phyloP scores from a whole-genome alignment of 2,329 filamentous ascomycete species.

The Alternaria infectoria region DNA sequence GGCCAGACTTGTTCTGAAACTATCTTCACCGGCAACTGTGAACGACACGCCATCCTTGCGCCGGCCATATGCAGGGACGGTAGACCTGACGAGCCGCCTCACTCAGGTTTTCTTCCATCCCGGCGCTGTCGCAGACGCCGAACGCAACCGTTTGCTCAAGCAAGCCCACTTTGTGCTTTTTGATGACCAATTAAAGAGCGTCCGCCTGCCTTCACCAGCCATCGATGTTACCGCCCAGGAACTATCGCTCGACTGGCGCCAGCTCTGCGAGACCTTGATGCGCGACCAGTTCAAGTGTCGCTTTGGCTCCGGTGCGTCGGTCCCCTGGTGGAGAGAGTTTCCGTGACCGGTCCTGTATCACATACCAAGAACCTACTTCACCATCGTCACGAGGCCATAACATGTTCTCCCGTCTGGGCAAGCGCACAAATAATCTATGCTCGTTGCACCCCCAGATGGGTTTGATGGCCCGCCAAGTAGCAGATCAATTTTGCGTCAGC shows the following conservation, averaged over 20 bases:
- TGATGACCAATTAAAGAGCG: conserved; percentile 19
- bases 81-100: conserved; percentile 9
- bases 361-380: neutral
- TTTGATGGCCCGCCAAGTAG: conserved; percentile 10
- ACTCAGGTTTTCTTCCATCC: conserved; percentile 19
- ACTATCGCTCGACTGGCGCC: conserved; percentile 25
- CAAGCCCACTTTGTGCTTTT: conserved; percentile 25
- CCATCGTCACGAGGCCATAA: neutral
- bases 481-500: conserved; percentile 17
- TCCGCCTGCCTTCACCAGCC: conserved; percentile 17
- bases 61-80: conserved; percentile 6
- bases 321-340: conserved; percentile 16
- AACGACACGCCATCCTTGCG: conserved; percentile 2
- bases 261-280: conserved; percentile 20
- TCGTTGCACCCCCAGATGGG: neutral
- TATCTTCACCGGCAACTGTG: conserved; percentile 16
- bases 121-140: conserved; percentile 9
- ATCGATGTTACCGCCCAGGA: conserved; percentile 16
- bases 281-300: conserved; percentile 20
- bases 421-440: conserved; percentile 3
- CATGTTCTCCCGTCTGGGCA: conserved; percentile 14
- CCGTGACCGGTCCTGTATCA: neutral
- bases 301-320: conserved; percentile 9
- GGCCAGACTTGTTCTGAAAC: conserved; percentile 17
- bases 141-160: conserved; percentile 6